A percentile compares a stretch with the other conserved stretches of the same genome.
Conservation (phyloP, 257 asterid genomes). For the Nicotiana otophora region DNA sequence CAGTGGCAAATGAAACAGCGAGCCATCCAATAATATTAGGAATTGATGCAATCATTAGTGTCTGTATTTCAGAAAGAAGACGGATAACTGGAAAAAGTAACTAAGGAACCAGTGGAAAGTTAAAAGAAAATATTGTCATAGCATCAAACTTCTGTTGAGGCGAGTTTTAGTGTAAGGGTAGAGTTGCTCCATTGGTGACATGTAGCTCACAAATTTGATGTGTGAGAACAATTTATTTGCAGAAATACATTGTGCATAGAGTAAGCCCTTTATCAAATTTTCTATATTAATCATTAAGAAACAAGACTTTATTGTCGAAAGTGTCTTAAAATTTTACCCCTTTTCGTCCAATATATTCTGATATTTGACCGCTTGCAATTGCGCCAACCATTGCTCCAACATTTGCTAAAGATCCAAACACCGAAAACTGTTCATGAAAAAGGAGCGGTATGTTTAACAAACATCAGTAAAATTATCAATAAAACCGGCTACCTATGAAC, state of each 20-base stretch:
- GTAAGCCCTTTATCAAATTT: not conserved
- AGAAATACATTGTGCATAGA: not conserved
- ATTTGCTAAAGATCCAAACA: slow-evolving; percentile 86
- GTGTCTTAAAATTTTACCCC: slow-evolving; percentile 49
- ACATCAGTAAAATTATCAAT: not conserved
- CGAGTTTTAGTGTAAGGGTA: not conserved
- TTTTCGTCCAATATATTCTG: slow-evolving; percentile 77
- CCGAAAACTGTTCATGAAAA: slow-evolving; percentile 47
- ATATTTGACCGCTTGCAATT: slow-evolving; percentile 85
- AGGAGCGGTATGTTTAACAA: not conserved
- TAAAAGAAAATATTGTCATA: not conserved
- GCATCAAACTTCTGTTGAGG: not conserved
- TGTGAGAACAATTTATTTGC: not conserved
- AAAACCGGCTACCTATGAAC: not conserved
- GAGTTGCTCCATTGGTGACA: not conserved
- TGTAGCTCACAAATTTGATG: not conserved
- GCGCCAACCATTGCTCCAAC: slow-evolving; percentile 97
- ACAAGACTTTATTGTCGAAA: not conserved
- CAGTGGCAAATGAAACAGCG: slow-evolving; percentile 77
- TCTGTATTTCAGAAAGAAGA: slow-evolving; percentile 43
- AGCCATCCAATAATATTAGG: slow-evolving; percentile 93
- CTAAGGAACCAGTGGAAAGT: not conserved
- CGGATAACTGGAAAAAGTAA: not conserved
- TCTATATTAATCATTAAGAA: not conserved
- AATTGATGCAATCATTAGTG: slow-evolving; percentile 76